Percentiles rank a stretch among this genome's conserved stretches.
Evolutionary conservation across 2,329 filamentous ascomycete genomes (phyloP).

Genomic region (Chalaropsis thielavioides): DNA sequence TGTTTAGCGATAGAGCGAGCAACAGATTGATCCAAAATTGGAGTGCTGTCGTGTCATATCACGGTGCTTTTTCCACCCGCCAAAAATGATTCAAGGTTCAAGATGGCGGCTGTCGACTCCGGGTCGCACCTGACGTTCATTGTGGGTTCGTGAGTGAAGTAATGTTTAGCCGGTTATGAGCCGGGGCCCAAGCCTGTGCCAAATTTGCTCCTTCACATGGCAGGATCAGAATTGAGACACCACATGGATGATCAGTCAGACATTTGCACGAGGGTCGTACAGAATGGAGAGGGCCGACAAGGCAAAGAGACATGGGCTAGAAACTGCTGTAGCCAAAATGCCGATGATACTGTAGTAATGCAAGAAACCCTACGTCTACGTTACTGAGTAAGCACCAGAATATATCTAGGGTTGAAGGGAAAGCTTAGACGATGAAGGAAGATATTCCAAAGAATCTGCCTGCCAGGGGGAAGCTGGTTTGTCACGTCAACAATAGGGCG

Average conservation of each 20-base stretch:
- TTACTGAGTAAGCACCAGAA: not conserved
- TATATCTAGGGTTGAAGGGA: not conserved
- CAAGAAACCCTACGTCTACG: not conserved
- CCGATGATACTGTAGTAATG: no score
- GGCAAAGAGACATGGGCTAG: not conserved
- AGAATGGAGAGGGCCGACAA: not conserved
- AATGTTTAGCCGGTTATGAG: not conserved
- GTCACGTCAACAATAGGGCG: not conserved
- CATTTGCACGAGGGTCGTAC: not conserved
- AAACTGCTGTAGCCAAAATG: no score
- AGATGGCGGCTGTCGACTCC: not conserved
- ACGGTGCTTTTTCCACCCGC: not conserved
- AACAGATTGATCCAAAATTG: not conserved
- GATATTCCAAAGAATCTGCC: constrained; percentile 6
- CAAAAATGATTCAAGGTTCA: not conserved
- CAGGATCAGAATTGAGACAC: not conserved
- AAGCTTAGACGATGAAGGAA: not conserved
- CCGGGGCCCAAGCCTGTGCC: not conserved
- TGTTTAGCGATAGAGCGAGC: not conserved
- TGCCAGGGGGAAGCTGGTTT: not conserved
- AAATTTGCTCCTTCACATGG: not conserved
- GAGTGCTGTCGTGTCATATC: not conserved
- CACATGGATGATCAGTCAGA: not conserved
- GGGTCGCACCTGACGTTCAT: not conserved
- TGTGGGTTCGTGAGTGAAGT: not conserved